phyloP scores from a whole-genome alignment of 1,139 yeast species.

The Hanseniaspora gamundiae region DNA sequence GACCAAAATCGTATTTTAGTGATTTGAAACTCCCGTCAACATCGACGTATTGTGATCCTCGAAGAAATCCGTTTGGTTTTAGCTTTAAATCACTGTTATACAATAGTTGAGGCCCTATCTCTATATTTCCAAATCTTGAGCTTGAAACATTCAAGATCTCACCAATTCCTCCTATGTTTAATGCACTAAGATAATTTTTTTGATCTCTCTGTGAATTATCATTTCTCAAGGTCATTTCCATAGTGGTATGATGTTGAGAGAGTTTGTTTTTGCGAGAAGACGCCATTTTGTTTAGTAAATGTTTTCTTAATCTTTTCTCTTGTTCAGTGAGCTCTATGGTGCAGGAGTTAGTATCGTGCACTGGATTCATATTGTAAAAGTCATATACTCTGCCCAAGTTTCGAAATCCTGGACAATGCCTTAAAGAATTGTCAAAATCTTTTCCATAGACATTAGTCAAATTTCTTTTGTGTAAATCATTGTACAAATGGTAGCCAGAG shows the following conservation, averaged over 20 bases:
- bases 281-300: not conserved
- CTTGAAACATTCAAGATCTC: not conserved
- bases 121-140: not conserved
- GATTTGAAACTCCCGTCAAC: not conserved
- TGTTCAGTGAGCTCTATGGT: not conserved
- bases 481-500: not conserved
- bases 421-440: not conserved
- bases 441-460: not conserved
- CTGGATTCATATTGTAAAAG: not conserved
- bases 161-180: not conserved
- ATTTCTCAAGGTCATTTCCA: not conserved
- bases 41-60: not conserved
- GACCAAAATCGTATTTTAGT: not conserved
- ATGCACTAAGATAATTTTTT: not conserved
- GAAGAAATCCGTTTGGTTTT: not conserved
- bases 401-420: not conserved
- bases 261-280: not conserved
- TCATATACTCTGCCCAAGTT: not conserved
- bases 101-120: not conserved
- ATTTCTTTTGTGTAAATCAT: not conserved
- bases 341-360: no score
- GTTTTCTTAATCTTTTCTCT: not conserved
- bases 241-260: not conserved
- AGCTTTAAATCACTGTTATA: not conserved
- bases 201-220: not conserved